Percentiles rank a stretch among this genome's conserved stretches.
Conservation (phyloP, 192 early-diverging fungal genomes). For the Gonapodya prolifera region DNA sequence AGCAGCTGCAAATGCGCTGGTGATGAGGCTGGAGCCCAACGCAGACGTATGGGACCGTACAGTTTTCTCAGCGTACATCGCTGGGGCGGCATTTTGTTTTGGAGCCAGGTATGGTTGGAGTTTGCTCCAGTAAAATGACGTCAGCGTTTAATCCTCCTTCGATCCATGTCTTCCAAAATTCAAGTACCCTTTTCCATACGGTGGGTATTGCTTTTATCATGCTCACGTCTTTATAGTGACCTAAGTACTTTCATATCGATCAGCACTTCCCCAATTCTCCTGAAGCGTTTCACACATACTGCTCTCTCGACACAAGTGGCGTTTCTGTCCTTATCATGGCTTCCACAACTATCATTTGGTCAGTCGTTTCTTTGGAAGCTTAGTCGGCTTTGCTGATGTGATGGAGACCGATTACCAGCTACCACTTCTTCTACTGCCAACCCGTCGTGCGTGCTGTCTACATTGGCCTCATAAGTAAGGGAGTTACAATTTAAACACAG, state of each 20-base stretch:
- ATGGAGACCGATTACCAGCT: background rate
- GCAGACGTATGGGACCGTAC: background rate
- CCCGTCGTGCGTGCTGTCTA: background rate
- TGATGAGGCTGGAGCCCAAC: background rate
- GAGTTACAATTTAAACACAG: too few species aligned
- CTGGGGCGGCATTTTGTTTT: background rate
- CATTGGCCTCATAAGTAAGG: background rate
- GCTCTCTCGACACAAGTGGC: background rate
- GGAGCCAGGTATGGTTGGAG: background rate
- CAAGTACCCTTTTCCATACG: background rate
- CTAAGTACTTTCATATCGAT: too few species aligned
- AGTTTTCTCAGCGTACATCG: background rate
- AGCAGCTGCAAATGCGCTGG: background rate
- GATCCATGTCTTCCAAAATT: background rate
- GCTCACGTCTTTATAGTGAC: too few species aligned
- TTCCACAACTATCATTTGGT: background rate
- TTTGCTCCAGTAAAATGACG: background rate
- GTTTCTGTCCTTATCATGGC: background rate
- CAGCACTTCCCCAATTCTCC: conserved; percentile 1
- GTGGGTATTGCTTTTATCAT: too few species aligned
- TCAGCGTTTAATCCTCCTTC: background rate
- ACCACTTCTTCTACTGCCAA: background rate
- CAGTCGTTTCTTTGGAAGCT: background rate
- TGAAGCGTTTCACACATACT: background rate
- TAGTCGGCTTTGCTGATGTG: background rate